Evolutionary conservation across 2,329 filamentous ascomycete species (phyloP), one percentile per base, ranked within the genome.

Genomic region (Coniochaeta sp.): DNA sequence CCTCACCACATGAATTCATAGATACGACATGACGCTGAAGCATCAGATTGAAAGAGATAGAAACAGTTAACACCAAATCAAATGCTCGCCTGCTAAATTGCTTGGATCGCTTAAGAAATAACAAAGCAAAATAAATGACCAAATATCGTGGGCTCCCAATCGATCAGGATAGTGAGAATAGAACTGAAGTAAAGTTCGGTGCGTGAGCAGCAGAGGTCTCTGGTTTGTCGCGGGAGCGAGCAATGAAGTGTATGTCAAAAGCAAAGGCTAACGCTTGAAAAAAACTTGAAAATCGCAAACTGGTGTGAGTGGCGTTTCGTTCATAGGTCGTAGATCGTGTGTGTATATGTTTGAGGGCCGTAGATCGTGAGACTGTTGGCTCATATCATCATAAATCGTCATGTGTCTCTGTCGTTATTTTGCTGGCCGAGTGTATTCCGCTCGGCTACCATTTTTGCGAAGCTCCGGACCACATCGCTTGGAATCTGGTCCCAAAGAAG

Each of bases 401-500:
- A 47, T 66, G 66, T 78, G 74, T 69, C 75, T 73, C 73, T 74
- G 73, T 72, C 74, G 73, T 67, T 76, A 64, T 72, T 71, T 68
- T 76, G 73, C 61, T 74, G 72, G 66, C 75, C 78, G 54, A 47
- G 43, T 19, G 43, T 24, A 74, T 81, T 88, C 75, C 83, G 88
- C 70, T 95, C 89, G 65, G 89, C 86, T 67, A 96, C 89, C 84
- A 96, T 92, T 75, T 91, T 90, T 69, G 90, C 90, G 79, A 98
- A 98, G 72, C 93, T 91, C 67, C 88, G 86, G 59, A 99, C 91
- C 57, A 98, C 92, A 65, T 98, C 92, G 67, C 86, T 84, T 16
- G 95, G 93, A 67, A 98, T 93, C 74, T 93, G 90, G 70, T 97
- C 92, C 91, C 91, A 96, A 61, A 98, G 86, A 63, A 98, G 82